These are phyloP conservation scores for Petrea volubilis DNA, from an alignment of 257 asterid genomes.

Conservation along the genomic window DNA sequence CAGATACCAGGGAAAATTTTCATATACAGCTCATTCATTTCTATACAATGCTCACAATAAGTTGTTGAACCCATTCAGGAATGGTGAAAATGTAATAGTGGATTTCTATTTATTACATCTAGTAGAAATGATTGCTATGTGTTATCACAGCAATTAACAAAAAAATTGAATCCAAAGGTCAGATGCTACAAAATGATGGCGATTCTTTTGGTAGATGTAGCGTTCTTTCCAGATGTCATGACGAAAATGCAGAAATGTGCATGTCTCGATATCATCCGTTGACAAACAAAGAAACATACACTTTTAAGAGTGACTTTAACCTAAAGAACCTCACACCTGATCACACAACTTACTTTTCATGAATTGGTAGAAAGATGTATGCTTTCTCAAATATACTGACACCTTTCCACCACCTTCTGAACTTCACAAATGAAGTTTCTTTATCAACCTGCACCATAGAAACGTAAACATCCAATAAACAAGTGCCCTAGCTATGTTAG, in stretches of 20 bases:
- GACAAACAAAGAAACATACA: neutral
- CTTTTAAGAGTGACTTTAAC: neutral
- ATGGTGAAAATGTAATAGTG: constrained; percentile 15
- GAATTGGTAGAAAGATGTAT: constrained; percentile 85
- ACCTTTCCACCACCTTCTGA: constrained; percentile 99
- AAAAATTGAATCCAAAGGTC: constrained; percentile 1
- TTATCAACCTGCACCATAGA: constrained; percentile 50
- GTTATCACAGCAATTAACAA: neutral
- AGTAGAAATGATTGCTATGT: neutral
- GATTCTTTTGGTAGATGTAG: neutral
- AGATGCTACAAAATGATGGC: neutral
- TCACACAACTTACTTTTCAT: constrained; percentile 68
- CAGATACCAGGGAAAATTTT: neutral
- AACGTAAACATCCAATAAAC: constrained; percentile 8
- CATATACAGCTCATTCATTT: constrained; percentile 12
- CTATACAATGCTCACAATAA: neutral
- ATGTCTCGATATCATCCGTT: neutral
- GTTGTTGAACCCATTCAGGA: neutral
- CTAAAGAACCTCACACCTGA: constrained; percentile 14
- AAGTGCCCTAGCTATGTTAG: constrained; percentile 9
- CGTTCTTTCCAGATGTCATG: neutral
- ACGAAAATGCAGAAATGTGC: neutral
- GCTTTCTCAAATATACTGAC: constrained; percentile 88
- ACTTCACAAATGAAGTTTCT: constrained; percentile 66
- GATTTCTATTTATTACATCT: neutral